Evolutionary conservation across 2,329 filamentous ascomycete species (phyloP).

Genomic region (Fusarium keratoplasticum): DNA sequence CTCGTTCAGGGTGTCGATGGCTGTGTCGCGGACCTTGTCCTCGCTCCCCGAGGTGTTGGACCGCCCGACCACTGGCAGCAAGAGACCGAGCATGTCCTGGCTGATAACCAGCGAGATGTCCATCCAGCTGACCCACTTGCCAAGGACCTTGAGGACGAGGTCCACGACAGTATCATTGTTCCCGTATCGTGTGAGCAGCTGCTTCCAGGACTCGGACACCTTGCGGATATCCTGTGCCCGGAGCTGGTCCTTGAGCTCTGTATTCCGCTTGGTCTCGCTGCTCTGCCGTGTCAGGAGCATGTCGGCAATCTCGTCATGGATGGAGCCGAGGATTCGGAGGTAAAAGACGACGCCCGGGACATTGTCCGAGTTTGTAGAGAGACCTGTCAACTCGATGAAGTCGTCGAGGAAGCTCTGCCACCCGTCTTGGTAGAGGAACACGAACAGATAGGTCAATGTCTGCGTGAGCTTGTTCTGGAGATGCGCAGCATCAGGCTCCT

Average conservation of each 20-base stretch:
- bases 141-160: conserved; percentile 90
- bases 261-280: conserved; percentile 86
- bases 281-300: conserved; percentile 83
- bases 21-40: conserved; percentile 88
- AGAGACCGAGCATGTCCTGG: conserved; percentile 83
- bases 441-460: conserved; percentile 93
- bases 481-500: conserved; percentile 75
- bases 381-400: conserved; percentile 79
- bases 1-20: conserved; percentile 94
- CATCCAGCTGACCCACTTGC: conserved; percentile 99
- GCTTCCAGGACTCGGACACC: conserved; percentile 90
- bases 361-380: conserved; percentile 75
- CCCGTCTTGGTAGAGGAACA: conserved; percentile 83
- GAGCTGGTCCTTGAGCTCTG: conserved; percentile 90
- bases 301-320: conserved; percentile 98
- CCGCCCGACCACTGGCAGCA: conserved; percentile 90
- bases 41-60: conserved; percentile 69
- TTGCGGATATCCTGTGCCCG: conserved; percentile 88
- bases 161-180: conserved; percentile 81
- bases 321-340: conserved; percentile 85
- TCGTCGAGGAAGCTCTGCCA: conserved; percentile 96
- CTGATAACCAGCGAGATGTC: conserved; percentile 96
- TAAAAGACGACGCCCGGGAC: conserved; percentile 84
- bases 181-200: conserved; percentile 83
- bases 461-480: conserved; percentile 98